phyloP scores from a whole-genome alignment of 805 yeast species.

The Yamadazyma sp. region DNA sequence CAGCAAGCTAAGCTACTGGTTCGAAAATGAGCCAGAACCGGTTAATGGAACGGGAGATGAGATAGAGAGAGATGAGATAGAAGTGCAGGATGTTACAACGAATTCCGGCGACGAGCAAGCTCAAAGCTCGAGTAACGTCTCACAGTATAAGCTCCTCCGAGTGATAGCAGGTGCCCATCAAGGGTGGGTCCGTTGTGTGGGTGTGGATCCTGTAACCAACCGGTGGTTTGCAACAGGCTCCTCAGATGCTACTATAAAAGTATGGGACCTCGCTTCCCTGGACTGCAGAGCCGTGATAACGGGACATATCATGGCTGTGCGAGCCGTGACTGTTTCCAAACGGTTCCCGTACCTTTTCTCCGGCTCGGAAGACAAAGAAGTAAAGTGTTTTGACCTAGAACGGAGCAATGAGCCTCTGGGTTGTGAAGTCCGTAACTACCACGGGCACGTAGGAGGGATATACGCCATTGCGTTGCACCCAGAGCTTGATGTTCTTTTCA shows the following conservation, averaged over 20 bases:
- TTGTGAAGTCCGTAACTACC: conserved; percentile 71
- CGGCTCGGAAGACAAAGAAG: conserved; percentile 90
- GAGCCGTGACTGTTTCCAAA: conserved; percentile 70
- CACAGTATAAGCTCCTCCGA: conserved; percentile 36
- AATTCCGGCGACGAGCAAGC: too few species aligned
- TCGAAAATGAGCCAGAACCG: too few species aligned
- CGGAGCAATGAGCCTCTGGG: conserved; percentile 59
- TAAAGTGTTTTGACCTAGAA: conserved; percentile 96
- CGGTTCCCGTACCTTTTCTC: conserved; percentile 87
- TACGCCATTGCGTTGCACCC: conserved; percentile 86
- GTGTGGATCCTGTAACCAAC: conserved; percentile 77
- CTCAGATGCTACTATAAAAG: conserved; percentile 80
- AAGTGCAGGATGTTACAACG: too few species aligned
- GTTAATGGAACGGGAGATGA: too few species aligned
- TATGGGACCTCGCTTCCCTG: conserved; percentile 85
- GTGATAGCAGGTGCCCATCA: conserved; percentile 81
- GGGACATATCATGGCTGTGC: conserved; percentile 88
- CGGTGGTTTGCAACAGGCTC: conserved; percentile 93
- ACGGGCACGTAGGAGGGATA: conserved; percentile 92
- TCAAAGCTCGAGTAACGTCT: too few species aligned
- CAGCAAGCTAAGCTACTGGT: conserved; percentile 26
- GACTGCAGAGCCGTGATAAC: conserved; percentile 71
- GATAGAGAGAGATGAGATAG: too few species aligned
- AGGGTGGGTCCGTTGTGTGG: conserved; percentile 88
- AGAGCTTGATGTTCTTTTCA: conserved; percentile 73